Base-by-base conservation (phyloP, 495 filamentous ascomycete genomes). In the Penicillium canescens region DNA sequence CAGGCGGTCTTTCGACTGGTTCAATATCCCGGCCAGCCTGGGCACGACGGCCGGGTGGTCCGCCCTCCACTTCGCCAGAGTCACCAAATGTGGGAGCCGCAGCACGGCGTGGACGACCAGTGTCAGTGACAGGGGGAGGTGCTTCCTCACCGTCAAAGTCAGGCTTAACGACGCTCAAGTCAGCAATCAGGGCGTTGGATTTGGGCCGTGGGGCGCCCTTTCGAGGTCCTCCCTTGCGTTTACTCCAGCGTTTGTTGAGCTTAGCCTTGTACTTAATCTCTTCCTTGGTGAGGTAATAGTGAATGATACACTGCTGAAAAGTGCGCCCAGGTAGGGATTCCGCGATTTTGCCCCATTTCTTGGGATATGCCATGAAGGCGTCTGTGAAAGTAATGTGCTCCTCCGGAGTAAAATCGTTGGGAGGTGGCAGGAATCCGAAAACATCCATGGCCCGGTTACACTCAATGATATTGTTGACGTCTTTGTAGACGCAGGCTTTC, bases 241-340 rank as follows among this genome's bases (percentile, higher is more conserved):
- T 86, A 24, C 83, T 86, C 70, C 85, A 83, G 52, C 85, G 86
- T 71, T 84, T 92, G 24, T 73, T 78, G 42, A 89, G 73, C 65
- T 88, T 89, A 34, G 89, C 87, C 70, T 96, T 95, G 61, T 96
- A 93, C 52, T 90, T 91, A 21, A 85, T 84, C 52, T 85, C 81
- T 61, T 89, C 85, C 70, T 98, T 98, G 50, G 88, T 96, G 56
- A 92, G 82, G 69, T 98, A 98, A 68, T 98, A 98, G 68, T 98
- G 95, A 57, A 91, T 79, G 57, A 98, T 97, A 65, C 90, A 95
- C 43, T 92, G 85, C 57, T 88, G 84, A 71, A 88, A 94, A 57
- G 87, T 85, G 14, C 92, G 86, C 18, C 81, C 77, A 10, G 84
- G 79, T 11, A 96, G 66, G 20, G 80, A 77, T 21, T 87, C 84